These are phyloP conservation scores for Penicillium sclerotigenum DNA, from an alignment of 2,329 filamentous ascomycete species.

Conservation along the genomic window DNA sequence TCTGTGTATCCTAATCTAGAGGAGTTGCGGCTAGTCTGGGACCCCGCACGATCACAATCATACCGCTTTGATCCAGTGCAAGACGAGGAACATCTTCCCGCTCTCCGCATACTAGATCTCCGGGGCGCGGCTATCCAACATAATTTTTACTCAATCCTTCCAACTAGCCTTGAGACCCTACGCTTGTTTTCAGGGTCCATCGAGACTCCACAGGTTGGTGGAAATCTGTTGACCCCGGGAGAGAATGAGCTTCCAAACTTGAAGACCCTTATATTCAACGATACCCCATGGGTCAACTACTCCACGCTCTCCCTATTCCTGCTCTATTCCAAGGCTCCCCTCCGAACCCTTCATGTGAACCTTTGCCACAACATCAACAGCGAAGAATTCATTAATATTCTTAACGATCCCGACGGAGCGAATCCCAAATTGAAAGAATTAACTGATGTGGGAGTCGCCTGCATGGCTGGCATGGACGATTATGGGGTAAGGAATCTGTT, in stretches of 20 bases:
- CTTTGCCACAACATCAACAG: conserved; percentile 24
- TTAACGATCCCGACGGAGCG: not conserved
- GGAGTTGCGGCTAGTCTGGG: conserved; percentile 32
- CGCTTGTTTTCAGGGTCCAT: conserved; percentile 25
- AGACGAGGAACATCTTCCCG: conserved; percentile 11
- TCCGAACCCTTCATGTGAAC: conserved; percentile 29
- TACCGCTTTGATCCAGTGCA: conserved; percentile 12
- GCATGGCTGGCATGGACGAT: conserved; percentile 29
- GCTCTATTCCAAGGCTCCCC: conserved; percentile 17
- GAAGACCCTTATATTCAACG: conserved; percentile 28
- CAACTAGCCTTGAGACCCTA: conserved; percentile 30
- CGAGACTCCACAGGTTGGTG: conserved; percentile 5
- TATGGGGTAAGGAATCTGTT: conserved; percentile 17
- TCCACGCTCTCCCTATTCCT: conserved; percentile 18
- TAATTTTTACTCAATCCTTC: conserved; percentile 21
- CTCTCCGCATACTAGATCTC: conserved; percentile 30
- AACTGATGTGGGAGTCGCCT: conserved; percentile 30
- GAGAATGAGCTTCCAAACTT: conserved; percentile 23
- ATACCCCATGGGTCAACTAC: conserved; percentile 24
- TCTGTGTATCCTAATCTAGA: conserved; percentile 30
- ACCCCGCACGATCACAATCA: conserved; percentile 22
- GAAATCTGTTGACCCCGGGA: not conserved
- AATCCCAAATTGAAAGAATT: conserved; percentile 19
- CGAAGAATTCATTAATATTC: conserved; percentile 12
- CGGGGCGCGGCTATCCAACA: conserved; percentile 23